Evolutionary conservation across 805 yeast genomes (phyloP).

Genomic region (Kodamaea lidongshanica): DNA sequence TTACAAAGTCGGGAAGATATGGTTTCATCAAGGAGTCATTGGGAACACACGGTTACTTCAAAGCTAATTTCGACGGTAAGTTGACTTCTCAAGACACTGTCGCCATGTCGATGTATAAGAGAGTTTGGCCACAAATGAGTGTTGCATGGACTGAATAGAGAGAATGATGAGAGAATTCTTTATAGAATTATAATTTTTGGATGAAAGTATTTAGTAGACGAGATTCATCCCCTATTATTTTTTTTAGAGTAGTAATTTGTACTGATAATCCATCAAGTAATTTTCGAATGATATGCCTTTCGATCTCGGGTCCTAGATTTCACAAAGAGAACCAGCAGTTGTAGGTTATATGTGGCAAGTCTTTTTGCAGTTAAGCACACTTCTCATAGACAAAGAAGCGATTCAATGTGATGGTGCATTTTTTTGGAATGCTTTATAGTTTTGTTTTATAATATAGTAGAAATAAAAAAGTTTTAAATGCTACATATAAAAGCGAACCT

Average conservation of each 20-base stretch:
- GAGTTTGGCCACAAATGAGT: conserved; percentile 78
- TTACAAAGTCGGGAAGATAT: conserved; percentile 86
- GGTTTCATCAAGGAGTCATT: conserved; percentile 92
- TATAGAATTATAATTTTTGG: not conserved
- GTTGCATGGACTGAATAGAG: conserved; percentile 24
- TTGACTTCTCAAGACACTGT: conserved; percentile 87
- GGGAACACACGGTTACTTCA: conserved; percentile 98
- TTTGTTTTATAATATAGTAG: not conserved
- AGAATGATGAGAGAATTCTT: not conserved
- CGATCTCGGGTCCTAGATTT: too few relatives aligned
- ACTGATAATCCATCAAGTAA: too few relatives aligned
- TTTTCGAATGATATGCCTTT: too few relatives aligned
- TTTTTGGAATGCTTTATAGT: too few relatives aligned
- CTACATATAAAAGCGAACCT: too few relatives aligned
- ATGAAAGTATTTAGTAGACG: not conserved
- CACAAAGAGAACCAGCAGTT: too few relatives aligned
- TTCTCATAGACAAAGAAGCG: too few relatives aligned
- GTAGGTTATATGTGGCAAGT: too few relatives aligned
- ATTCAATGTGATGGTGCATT: too few relatives aligned
- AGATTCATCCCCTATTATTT: too few relatives aligned
- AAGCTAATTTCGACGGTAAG: conserved; percentile 89
- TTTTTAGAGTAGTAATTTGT: too few relatives aligned
- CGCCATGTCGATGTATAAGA: conserved; percentile 88
- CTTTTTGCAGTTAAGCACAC: too few relatives aligned
- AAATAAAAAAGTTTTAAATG: not conserved